Conservation (phyloP, 1,139 yeast genomes). For the Ogataea hybrid region DNA sequence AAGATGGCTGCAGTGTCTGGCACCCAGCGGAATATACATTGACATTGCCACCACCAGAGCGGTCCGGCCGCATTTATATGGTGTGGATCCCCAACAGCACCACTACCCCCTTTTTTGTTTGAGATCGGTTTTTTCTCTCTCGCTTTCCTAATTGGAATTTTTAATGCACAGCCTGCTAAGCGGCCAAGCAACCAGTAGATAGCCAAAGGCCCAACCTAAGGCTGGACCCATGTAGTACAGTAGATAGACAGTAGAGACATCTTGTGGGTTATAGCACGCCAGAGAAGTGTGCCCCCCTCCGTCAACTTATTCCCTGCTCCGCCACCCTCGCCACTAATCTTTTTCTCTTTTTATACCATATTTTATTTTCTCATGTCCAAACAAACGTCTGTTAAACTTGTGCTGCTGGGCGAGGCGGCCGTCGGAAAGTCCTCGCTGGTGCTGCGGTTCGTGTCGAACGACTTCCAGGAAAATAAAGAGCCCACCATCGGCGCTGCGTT, state of each 20-base stretch:
- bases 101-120: slow-evolving; percentile 1
- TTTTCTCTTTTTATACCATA: slow-evolving; percentile 5
- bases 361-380: slow-evolving; percentile 14
- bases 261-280: too few relatives aligned
- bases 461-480: slow-evolving; percentile 94
- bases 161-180: slow-evolving; percentile 15
- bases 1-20: slow-evolving; percentile 39
- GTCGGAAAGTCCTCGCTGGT: slow-evolving; percentile 96
- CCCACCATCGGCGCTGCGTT: slow-evolving; percentile 99
- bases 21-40: slow-evolving; percentile 37
- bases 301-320: neutral
- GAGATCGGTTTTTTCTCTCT: slow-evolving; percentile 1
- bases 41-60: neutral
- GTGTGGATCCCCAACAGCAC: neutral
- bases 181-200: neutral
- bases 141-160: slow-evolving; percentile 9
- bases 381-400: slow-evolving; percentile 77
- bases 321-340: slow-evolving; percentile 10
- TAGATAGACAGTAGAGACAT: too few relatives aligned
- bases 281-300: too few relatives aligned
- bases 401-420: slow-evolving; percentile 94
- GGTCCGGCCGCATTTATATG: neutral
- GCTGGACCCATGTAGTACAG: too few relatives aligned
- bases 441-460: slow-evolving; percentile 89
- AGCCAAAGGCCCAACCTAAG: neutral